phyloP scores from a whole-genome alignment of 2,329 filamentous ascomycete genomes.

The Ophiocordyceps camponoti-saundersi region DNA sequence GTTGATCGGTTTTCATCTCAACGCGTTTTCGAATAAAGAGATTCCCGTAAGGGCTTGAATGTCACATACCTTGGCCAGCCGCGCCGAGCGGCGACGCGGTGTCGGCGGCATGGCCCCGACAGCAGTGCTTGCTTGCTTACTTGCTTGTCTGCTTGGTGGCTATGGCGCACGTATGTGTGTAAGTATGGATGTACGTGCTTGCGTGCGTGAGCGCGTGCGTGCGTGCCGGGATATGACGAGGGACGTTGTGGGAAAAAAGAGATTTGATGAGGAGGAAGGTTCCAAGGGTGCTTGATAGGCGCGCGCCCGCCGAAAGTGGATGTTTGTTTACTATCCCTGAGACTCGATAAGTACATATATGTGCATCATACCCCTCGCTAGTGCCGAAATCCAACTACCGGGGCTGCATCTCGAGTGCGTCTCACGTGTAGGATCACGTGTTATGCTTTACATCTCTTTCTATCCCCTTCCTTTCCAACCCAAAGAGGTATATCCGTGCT shows the following conservation, averaged over 20 bases:
- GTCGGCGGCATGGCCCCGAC: background rate
- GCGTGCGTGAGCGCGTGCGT: too few relatives aligned
- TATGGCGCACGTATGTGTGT: too few relatives aligned
- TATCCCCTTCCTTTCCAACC: background rate
- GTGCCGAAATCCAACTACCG: too few relatives aligned
- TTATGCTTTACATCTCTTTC: background rate
- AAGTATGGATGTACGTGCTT: too few relatives aligned
- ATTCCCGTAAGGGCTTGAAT: background rate
- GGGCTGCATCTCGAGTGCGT: too few relatives aligned
- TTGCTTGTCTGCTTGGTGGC: too few relatives aligned
- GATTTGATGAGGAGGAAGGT: background rate
- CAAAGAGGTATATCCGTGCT: too few relatives aligned
- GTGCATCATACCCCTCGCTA: background rate
- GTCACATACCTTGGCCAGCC: constrained; percentile 14
- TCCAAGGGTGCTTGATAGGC: background rate
- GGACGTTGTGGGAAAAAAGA: background rate
- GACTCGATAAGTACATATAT: background rate
- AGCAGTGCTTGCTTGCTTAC: background rate
- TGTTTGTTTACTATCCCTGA: background rate
- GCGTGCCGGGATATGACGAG: too few relatives aligned
- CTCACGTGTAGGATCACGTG: background rate
- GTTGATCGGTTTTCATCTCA: too few relatives aligned
- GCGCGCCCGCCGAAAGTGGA: background rate
- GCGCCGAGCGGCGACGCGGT: constrained; percentile 23
- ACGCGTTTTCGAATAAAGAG: background rate